phyloP scores from a whole-genome alignment of 257 asterid species.

The Phtheirospermum japonicum region DNA sequence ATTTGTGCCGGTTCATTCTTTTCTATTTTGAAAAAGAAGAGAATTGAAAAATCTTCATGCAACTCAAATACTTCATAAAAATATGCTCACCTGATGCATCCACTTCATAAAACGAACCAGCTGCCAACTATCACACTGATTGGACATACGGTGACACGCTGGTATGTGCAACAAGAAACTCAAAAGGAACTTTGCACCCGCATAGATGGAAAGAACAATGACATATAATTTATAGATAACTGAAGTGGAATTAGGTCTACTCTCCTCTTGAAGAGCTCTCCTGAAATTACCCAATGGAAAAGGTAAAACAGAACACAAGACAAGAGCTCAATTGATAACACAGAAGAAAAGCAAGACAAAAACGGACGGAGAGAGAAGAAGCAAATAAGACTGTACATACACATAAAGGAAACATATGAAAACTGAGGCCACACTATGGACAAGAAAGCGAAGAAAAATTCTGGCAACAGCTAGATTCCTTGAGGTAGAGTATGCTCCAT shows the following conservation, averaged over 20 bases:
- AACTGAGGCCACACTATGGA: slow-evolving; percentile 60
- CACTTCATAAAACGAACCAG: slow-evolving; percentile 77
- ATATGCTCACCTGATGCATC: slow-evolving; percentile 90
- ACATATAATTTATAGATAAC: slow-evolving; percentile 54
- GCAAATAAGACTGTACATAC: slow-evolving; percentile 47
- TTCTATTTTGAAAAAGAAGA: slow-evolving; percentile 4
- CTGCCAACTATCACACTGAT: slow-evolving; percentile 62
- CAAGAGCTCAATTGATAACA: slow-evolving; percentile 22
- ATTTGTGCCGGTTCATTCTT: not conserved
- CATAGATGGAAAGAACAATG: slow-evolving; percentile 60
- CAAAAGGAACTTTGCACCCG: slow-evolving; percentile 62
- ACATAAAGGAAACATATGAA: slow-evolving; percentile 86
- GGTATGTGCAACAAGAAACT: slow-evolving; percentile 80
- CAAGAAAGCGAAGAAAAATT: slow-evolving; percentile 77
- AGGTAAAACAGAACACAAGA: slow-evolving; percentile 4
- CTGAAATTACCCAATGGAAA: slow-evolving; percentile 47
- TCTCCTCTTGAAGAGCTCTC: slow-evolving; percentile 57
- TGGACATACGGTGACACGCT: slow-evolving; percentile 73
- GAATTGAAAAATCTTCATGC: slow-evolving; percentile 10
- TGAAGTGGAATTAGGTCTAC: slow-evolving; percentile 40
- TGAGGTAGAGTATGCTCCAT: slow-evolving; percentile 92
- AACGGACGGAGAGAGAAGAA: slow-evolving; percentile 19
- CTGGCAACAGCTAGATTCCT: slow-evolving; percentile 77
- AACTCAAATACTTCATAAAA: slow-evolving; percentile 23
- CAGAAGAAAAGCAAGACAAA: slow-evolving; percentile 14